Base-by-base conservation (phyloP, 192 early-diverging fungal species). In the Pilaira anomala region DNA sequence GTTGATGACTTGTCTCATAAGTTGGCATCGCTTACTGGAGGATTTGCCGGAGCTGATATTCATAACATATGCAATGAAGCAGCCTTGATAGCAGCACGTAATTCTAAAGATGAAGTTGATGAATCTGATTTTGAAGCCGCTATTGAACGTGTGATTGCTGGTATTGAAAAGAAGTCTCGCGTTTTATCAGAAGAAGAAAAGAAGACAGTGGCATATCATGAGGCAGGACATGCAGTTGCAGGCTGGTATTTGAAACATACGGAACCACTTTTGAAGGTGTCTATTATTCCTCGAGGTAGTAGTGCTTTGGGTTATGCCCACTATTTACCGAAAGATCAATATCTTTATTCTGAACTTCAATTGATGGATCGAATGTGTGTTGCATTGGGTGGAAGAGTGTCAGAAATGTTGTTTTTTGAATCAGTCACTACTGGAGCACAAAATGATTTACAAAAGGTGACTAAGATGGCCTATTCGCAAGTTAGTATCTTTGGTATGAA, bases 51-150 rank as follows among this genome's bases (percentile, higher is more conserved):
- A 49, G 97, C 97, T 24, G 97, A 99, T 70, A 90, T 99, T 63
- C 88, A 89, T 70, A 99, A 99, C 74, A 96, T 98, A 7, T 99
- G 96, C 74, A 99, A 99, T 66, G 97, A 99, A 80, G 95, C 94
- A 22, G 97, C 97, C 21, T 83, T 99, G 62, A 96, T 97, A 68
- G 97, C 94, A 11, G 97, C 97, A 45, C 86, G 97, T 48, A 75
- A 83, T 59, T 81, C 81, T 16, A 83, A 90, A 24, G 82, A 89
- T n/a, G 77, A 74, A 13, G 97, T 99, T 8, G 66, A 80, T 33
- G 90, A 90, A 60, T 83, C 77, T 65, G 93, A 99, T 73, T 99
- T 99, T 86, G 97, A 99, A 77, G 81, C 84, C 53, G 97, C 97
- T 49, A 97, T 99, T 69, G 97, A 99, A 75, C 87, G 97, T 48